These are phyloP conservation scores for Microbotryum saponariae DNA, from an alignment of 1,284 basidiomycete genomes.

Conservation along the genomic window DNA sequence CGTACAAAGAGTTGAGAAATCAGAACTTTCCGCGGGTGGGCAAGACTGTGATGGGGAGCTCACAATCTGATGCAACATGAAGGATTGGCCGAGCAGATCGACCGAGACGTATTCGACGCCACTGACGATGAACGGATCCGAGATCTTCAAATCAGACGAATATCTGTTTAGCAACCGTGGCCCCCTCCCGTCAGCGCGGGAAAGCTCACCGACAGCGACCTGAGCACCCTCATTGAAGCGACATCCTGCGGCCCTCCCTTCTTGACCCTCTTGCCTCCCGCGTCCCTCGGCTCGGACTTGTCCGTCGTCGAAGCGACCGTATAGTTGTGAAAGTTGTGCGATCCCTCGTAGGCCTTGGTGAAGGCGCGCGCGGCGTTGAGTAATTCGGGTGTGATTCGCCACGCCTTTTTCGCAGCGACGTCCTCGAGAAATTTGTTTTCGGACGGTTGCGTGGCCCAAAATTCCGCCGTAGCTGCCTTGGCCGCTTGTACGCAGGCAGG, in stretches of 20 bases:
- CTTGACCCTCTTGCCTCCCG: no score
- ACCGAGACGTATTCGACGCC: constrained; percentile 94
- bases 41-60: constrained; percentile 31
- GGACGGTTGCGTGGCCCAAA: constrained; percentile 16
- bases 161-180: not conserved
- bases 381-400: constrained; percentile 55
- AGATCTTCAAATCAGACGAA: constrained; percentile 48
- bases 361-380: constrained; percentile 54
- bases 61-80: constrained; percentile 90
- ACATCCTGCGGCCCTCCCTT: constrained; percentile 38
- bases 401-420: constrained; percentile 52
- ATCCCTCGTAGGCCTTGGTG: constrained; percentile 61
- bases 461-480: constrained; percentile 13
- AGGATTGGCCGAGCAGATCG: constrained; percentile 91
- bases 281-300: not conserved
- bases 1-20: not conserved
- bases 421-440: constrained; percentile 16
- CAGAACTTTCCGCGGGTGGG: not conserved
- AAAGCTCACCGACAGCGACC: constrained; percentile 61
- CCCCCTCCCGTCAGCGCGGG: not conserved
- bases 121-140: constrained; percentile 72
- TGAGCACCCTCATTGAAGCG: constrained; percentile 58
- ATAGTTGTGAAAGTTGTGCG: constrained; percentile 91
- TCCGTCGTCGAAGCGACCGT: constrained; percentile 53
- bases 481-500: not conserved